Evolutionary conservation across 768 basidiomycete genomes (phyloP).

Genomic region (Paxillus ammoniavirescens): DNA sequence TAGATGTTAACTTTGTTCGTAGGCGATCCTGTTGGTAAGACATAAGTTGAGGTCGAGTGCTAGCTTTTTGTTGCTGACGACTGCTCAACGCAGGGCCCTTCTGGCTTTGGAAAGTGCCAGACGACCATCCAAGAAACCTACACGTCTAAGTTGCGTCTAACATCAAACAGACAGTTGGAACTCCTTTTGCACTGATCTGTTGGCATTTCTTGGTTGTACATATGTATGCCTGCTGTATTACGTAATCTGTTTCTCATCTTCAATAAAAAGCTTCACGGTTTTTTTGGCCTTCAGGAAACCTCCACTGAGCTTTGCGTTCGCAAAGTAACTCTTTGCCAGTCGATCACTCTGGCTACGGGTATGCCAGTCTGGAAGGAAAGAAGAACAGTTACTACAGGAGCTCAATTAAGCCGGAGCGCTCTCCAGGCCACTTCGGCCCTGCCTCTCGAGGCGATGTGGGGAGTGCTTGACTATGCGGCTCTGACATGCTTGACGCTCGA

Average conservation of each 20-base stretch:
- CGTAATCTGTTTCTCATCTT: slow-evolving; percentile 5
- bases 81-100: slow-evolving; percentile 51
- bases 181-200: too few relatives aligned
- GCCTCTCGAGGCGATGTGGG: slow-evolving; percentile 40
- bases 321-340: slow-evolving; percentile 56
- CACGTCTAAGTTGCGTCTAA: not conserved
- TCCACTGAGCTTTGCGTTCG: slow-evolving; percentile 28
- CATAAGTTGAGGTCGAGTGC: not conserved
- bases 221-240: slow-evolving; percentile 1
- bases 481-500: slow-evolving; percentile 41
- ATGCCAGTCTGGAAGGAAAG: slow-evolving; percentile 44
- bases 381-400: slow-evolving; percentile 36
- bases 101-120: slow-evolving; percentile 66
- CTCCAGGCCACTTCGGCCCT: slow-evolving; percentile 41
- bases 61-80: not conserved
- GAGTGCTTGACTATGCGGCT: slow-evolving; percentile 76
- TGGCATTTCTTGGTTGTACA: not conserved
- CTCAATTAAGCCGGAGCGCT: slow-evolving; percentile 83
- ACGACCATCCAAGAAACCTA: slow-evolving; percentile 32
- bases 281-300: slow-evolving; percentile 10
- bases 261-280: not conserved
- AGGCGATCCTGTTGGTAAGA: slow-evolving; percentile 68
- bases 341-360: slow-evolving; percentile 47
- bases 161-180: not conserved
- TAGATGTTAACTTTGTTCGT: not conserved